Percentiles rank a stretch among this genome's conserved stretches.
These are phyloP conservation scores for Poronia punctata DNA, from an alignment of 495 filamentous ascomycete species.

Conservation along the genomic window DNA sequence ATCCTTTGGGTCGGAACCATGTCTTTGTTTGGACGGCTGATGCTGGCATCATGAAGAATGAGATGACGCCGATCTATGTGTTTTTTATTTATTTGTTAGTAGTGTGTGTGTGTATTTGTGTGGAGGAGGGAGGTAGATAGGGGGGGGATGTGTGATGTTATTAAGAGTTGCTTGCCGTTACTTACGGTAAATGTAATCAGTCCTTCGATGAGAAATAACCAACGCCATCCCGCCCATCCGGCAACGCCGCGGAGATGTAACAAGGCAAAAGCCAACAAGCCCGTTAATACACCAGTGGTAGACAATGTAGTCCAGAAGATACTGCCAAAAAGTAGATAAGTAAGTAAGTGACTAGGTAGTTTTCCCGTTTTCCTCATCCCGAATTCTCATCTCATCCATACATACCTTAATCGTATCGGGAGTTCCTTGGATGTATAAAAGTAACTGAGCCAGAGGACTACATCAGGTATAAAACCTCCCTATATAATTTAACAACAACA, in stretches of 20 bases:
- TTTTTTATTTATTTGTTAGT: background rate
- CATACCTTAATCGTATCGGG: constrained; percentile 35
- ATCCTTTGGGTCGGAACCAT: constrained; percentile 39
- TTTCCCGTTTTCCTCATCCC: too few relatives aligned
- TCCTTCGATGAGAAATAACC: constrained; percentile 51
- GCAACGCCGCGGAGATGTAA: constrained; percentile 44
- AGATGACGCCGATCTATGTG: constrained; percentile 35
- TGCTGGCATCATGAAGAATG: constrained; percentile 49
- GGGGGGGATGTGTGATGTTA: background rate
- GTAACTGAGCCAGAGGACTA: constrained; percentile 45
- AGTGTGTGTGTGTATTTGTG: background rate
- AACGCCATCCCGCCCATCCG: constrained; percentile 54
- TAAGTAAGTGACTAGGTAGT: background rate
- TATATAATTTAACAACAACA: too few relatives aligned
- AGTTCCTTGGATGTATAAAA: constrained; percentile 48
- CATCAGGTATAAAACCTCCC: constrained; percentile 49
- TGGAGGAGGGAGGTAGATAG: too few relatives aligned
- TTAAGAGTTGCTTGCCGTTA: too few relatives aligned
- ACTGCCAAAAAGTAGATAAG: constrained; percentile 9
- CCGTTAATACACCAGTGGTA: constrained; percentile 43
- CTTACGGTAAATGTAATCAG: constrained; percentile 39
- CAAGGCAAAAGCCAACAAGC: constrained; percentile 46
- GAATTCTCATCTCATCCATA: too few relatives aligned
- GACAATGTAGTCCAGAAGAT: constrained; percentile 52
- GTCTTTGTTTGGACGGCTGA: constrained; percentile 48